Percentiles rank a stretch among this genome's conserved stretches.
These are phyloP conservation scores for Lindgomyces ingoldianus DNA, from an alignment of 495 filamentous ascomycete genomes.

Conservation along the genomic window DNA sequence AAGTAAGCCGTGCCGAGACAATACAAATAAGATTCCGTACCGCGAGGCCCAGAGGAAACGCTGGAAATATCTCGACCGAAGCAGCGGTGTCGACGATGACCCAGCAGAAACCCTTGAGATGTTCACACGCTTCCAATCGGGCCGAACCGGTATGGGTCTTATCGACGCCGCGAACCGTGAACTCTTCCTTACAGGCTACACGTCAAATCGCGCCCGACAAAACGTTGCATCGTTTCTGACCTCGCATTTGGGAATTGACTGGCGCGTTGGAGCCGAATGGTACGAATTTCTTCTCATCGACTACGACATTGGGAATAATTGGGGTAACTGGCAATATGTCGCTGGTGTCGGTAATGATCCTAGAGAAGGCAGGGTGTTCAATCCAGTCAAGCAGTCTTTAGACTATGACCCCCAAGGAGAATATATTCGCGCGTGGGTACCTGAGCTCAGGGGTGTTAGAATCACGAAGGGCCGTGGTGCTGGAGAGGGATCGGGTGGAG, in stretches of 20 bases:
- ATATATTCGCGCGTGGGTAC: constrained; percentile 69
- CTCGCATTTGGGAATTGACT: constrained; percentile 71
- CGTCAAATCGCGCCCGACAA: constrained; percentile 68
- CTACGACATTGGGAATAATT: constrained; percentile 71
- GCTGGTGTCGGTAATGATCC: constrained; percentile 76
- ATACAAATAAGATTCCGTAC: neutral
- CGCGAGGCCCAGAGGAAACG: constrained; percentile 33
- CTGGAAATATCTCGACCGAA: constrained; percentile 32
- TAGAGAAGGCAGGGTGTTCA: constrained; percentile 65
- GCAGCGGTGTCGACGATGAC: constrained; percentile 20
- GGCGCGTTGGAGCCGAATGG: constrained; percentile 76
- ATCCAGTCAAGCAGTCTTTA: constrained; percentile 68
- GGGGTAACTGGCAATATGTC: constrained; percentile 77
- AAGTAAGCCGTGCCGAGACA: neutral
- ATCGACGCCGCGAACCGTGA: constrained; percentile 73
- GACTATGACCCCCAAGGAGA: constrained; percentile 67
- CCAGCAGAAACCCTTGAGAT: constrained; percentile 13
- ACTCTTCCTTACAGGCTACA: constrained; percentile 69
- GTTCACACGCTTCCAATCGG: constrained; percentile 54
- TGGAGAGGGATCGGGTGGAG: constrained; percentile 41
- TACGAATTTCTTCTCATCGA: constrained; percentile 70
- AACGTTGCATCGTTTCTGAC: constrained; percentile 71
- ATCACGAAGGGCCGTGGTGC: constrained; percentile 17
- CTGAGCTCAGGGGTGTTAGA: constrained; percentile 55
- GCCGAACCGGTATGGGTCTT: constrained; percentile 66